These are phyloP conservation scores for Strobilomyces dryophilus DNA, from an alignment of 768 basidiomycete genomes.

Conservation along the genomic window DNA sequence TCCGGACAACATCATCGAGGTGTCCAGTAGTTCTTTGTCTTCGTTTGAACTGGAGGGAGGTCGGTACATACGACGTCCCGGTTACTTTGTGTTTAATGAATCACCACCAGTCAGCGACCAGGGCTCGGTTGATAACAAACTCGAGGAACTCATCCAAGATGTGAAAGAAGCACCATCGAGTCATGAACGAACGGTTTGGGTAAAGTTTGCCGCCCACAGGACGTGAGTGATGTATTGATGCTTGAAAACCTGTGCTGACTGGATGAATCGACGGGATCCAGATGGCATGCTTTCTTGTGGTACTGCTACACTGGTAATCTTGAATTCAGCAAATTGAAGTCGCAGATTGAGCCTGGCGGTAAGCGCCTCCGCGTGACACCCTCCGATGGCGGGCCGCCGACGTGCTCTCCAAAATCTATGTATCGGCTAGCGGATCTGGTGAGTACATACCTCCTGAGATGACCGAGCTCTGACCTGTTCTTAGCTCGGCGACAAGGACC, in stretches of 20 bases:
- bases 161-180: not conserved
- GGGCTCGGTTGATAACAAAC: not conserved
- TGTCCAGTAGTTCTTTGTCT: conserved; percentile 4
- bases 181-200: not conserved
- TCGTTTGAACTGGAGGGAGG: conserved; percentile 10
- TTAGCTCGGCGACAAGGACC: conserved; percentile 16
- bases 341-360: conserved; percentile 7
- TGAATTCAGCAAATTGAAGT: conserved; percentile 15
- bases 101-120: conserved; percentile 2
- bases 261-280: not conserved
- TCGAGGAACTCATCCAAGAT: conserved; percentile 8
- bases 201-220: conserved; percentile 15
- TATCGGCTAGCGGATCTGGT: conserved; percentile 34
- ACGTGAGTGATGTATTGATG: conserved; percentile 7
- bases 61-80: not conserved
- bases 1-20: not conserved
- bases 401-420: conserved; percentile 36
- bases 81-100: conserved; percentile 6
- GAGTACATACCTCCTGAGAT: not conserved
- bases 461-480: not conserved
- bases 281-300: conserved; percentile 24
- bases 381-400: conserved; percentile 1
- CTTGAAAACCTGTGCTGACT: not conserved
- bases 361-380: not conserved
- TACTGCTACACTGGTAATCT: conserved; percentile 24